Conservation (phyloP, 306 rosid genomes). For the Cicer yamashitae region DNA sequence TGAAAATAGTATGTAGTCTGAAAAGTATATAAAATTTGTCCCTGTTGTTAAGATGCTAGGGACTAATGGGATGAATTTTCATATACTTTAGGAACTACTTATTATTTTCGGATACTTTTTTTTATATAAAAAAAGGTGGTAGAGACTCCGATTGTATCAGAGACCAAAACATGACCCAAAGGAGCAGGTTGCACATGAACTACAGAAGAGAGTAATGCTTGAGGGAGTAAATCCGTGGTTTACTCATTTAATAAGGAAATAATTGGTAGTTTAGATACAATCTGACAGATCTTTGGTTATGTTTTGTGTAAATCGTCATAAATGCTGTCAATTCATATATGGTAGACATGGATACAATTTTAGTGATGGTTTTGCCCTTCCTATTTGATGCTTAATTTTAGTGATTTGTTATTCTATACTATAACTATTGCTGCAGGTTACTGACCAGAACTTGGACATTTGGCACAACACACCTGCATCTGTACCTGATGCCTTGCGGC, state of each 20-base stretch:
- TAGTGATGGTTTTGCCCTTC: background rate
- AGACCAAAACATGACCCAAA: background rate
- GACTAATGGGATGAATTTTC: background rate
- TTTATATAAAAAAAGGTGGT: background rate
- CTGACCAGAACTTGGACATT: slow-evolving; percentile 83
- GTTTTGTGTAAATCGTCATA: slow-evolving; percentile 11
- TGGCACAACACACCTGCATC: slow-evolving; percentile 89
- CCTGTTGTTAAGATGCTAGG: background rate
- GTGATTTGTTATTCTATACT: slow-evolving; percentile 40
- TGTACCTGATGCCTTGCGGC: slow-evolving; percentile 96
- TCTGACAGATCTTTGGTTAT: background rate
- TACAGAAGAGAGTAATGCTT: background rate
- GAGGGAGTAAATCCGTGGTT: background rate
- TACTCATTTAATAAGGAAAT: slow-evolving; percentile 8
- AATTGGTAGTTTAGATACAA: slow-evolving; percentile 8
- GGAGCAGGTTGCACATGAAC: background rate
- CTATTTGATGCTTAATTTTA: slow-evolving; percentile 31
- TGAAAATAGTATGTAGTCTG: background rate
- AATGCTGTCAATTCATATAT: slow-evolving; percentile 19
- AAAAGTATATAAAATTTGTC: background rate
- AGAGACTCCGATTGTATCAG: background rate
- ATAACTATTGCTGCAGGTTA: slow-evolving; percentile 60
- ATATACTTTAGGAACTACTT: background rate
- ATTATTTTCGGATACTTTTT: background rate
- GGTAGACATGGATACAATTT: slow-evolving; percentile 3